Percentiles rank a stretch among this genome's conserved stretches.
phyloP scores from a whole-genome alignment of 2,329 filamentous ascomycete genomes.

The Daldinia sp. region DNA sequence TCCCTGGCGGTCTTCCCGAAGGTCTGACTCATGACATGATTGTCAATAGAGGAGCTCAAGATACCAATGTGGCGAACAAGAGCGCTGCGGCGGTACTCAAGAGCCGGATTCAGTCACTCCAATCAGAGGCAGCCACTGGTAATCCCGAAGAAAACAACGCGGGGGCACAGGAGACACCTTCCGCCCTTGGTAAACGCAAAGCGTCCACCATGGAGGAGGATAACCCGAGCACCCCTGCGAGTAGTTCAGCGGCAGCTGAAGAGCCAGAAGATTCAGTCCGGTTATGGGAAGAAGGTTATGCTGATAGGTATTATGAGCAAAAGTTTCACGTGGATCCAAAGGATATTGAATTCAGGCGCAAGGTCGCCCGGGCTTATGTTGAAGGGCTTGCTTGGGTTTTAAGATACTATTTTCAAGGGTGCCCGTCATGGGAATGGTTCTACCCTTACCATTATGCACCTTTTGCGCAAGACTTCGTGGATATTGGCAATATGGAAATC shows the following conservation, averaged over 20 bases:
- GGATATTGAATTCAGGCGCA: conserved; percentile 85
- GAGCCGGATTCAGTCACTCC: conserved; percentile 69
- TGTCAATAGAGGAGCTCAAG: conserved; percentile 73
- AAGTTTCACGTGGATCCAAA: conserved; percentile 88
- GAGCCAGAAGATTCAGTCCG: conserved; percentile 81
- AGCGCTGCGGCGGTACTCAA: conserved; percentile 91
- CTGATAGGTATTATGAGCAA: conserved; percentile 94
- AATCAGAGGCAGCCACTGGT: conserved; percentile 38
- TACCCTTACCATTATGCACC: conserved; percentile 99
- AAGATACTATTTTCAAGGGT: conserved; percentile 97
- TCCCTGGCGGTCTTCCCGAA: conserved; percentile 61
- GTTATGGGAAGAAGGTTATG: conserved; percentile 95
- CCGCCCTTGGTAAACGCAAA: conserved; percentile 78
- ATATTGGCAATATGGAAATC: conserved; percentile 80
- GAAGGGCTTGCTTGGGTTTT: conserved; percentile 96
- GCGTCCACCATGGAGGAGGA: conserved; percentile 72
- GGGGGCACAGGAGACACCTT: conserved; percentile 52
- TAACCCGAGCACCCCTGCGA: conserved; percentile 65
- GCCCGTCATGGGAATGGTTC: conserved; percentile 99
- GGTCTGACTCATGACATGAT: conserved; percentile 87
- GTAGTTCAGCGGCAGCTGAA: conserved; percentile 64
- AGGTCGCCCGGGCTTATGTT: conserved; percentile 90
- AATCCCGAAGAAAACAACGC: conserved; percentile 31
- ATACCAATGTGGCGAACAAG: conserved; percentile 86
- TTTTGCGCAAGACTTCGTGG: conserved; percentile 93